A percentile compares a stretch with the other conserved stretches of the same genome.
Conservation (phyloP, 2,329 filamentous ascomycete species). For the Cadophora luteo-olivacea region DNA sequence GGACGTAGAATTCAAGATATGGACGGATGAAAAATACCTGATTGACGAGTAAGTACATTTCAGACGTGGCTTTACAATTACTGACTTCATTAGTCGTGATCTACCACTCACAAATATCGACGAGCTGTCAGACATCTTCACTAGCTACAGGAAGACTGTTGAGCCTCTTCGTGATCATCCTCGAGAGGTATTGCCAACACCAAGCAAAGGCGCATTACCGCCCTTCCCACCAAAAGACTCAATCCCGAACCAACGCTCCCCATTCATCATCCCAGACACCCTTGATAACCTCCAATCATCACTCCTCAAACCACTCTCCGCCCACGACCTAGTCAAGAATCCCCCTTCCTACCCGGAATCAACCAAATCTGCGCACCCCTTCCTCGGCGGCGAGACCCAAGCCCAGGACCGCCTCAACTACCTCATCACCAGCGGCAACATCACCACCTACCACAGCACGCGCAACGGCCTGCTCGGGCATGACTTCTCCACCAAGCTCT, state of each 20-base stretch:
- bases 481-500: slow-evolving; percentile 79
- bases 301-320: slow-evolving; percentile 63
- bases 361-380: slow-evolving; percentile 67
- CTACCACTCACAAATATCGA: slow-evolving; percentile 61
- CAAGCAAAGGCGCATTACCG: slow-evolving; percentile 59
- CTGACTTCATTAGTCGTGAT: slow-evolving; percentile 61
- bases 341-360: slow-evolving; percentile 59
- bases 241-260: slow-evolving; percentile 63
- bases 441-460: slow-evolving; percentile 71
- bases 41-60: slow-evolving; percentile 72
- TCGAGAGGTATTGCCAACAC: slow-evolving; percentile 60
- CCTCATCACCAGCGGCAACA: slow-evolving; percentile 65
- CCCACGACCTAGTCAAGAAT: slow-evolving; percentile 54
- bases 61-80: background rate
- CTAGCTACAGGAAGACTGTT: slow-evolving; percentile 73
- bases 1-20: slow-evolving; percentile 66
- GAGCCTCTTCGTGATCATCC: slow-evolving; percentile 74
- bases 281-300: slow-evolving; percentile 59
- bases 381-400: slow-evolving; percentile 69
- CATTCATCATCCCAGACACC: slow-evolving; percentile 67
- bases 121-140: slow-evolving; percentile 77
- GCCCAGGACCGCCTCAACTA: slow-evolving; percentile 65
- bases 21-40: slow-evolving; percentile 79
- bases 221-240: slow-evolving; percentile 55
- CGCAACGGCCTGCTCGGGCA: slow-evolving; percentile 73